Base-by-base conservation (phyloP, 1,284 basidiomycete species). In the Ceratobasidium papillatum region DNA sequence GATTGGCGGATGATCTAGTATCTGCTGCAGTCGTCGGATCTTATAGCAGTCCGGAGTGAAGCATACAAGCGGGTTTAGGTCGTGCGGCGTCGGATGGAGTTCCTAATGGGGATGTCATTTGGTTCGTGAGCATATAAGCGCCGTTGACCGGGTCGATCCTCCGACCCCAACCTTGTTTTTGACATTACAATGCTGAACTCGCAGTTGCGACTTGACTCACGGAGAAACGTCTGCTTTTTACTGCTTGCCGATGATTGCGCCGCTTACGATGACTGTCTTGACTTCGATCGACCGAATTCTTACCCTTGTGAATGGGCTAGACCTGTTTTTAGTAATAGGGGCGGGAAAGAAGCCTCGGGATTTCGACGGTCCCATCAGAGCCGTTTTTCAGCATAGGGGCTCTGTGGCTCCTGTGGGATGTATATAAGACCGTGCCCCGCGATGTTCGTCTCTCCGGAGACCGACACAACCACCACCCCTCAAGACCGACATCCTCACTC, bases 1-100 rank as follows among this genome's bases (percentile, higher is more conserved):
- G 77, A 64, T 66, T 75, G 73, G 71, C 74, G 74, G 56, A 75
- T 54, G 74, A 54, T 63, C 22, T 36, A 47, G 66, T 25, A 8
- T 62, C 52, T 25, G 32, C 34, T 54, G 66, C 36, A 34, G 34
- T 45, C 14, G 30, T 12, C 38, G 52, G 66, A 58, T 45, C 47
- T 69, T 69, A 58, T 69, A 69, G n/a, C 45, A 66, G 32, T 41
- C 54, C 30, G 11, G 54, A 30, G 27, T 58, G 19, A 27, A 58
- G 66, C 51, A 58, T 45, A 43, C 52, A 69, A 34, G n/a, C 27
- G 52, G 66, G 64, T 54, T 58, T 36, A 43, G n/a, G 59, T 22
- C 34, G 32, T 58, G 54, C 54, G 54, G 54, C 32, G 30, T 17
- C 66, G 66, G 66, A 45, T n/a, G n/a, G 32, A 45, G 17, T 22